Conservation (phyloP, 257 asterid genomes). For the Henckelia pumila region DNA sequence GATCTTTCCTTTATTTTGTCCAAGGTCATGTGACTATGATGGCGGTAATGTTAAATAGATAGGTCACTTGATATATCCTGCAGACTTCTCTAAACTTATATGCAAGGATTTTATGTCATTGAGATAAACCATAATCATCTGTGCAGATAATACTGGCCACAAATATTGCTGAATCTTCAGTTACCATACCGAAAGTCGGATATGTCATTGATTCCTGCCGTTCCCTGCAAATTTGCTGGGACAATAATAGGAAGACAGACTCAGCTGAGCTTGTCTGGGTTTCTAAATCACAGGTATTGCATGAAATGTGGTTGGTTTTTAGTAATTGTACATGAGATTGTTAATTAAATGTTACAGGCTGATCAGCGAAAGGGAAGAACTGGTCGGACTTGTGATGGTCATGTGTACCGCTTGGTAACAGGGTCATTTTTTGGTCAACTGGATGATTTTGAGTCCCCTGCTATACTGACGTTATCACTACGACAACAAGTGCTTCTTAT, state of each 20-base stretch:
- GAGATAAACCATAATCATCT: conserved; percentile 23
- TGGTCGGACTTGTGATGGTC: conserved; percentile 94
- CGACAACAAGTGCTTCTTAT: conserved; percentile 79
- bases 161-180: conserved; percentile 97
- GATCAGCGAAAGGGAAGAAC: conserved; percentile 96
- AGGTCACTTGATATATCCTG: conserved; percentile 16
- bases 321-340: conserved; percentile 19
- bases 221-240: conserved; percentile 96
- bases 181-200: conserved; percentile 95
- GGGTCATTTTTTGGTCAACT: conserved; percentile 65
- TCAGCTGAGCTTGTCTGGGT: conserved; percentile 91
- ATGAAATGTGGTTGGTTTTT: conserved; percentile 20
- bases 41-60: conserved; percentile 8
- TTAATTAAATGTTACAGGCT: conserved; percentile 48
- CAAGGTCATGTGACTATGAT: conserved; percentile 14
- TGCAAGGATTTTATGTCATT: conserved; percentile 7
- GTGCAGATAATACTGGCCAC: conserved; percentile 92
- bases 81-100: conserved; percentile 14
- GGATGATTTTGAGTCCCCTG: conserved; percentile 79
- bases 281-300: conserved; percentile 85
- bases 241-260: conserved; percentile 57
- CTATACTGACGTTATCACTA: conserved; percentile 71
- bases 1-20: conserved; percentile 14
- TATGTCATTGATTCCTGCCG: conserved; percentile 97
- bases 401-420: conserved; percentile 79